These are phyloP conservation scores for Ambrosia trifida DNA, from an alignment of 129 eudicot species.

Conservation along the genomic window DNA sequence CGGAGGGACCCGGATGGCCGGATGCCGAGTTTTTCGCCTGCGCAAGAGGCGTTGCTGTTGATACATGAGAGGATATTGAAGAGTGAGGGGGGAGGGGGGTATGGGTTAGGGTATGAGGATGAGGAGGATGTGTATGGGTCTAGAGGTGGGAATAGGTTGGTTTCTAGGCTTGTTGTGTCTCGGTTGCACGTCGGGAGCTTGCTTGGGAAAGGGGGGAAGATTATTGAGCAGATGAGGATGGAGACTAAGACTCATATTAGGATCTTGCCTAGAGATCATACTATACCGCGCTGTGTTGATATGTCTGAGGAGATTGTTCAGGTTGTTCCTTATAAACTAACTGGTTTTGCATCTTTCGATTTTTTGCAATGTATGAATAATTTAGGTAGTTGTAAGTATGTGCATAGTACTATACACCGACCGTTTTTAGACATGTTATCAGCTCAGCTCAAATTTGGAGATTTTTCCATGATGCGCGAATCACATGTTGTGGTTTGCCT, in stretches of 20 bases:
- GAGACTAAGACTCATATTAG: constrained; percentile 97
- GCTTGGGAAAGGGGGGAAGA: constrained; percentile 97
- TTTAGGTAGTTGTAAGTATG: too few relatives aligned
- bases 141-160: constrained; percentile 59
- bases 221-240: constrained; percentile 96
- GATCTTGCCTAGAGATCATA: constrained; percentile 91
- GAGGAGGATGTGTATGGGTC: constrained; percentile 42
- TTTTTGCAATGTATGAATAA: too few relatives aligned
- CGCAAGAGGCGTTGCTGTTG: constrained; percentile 92
- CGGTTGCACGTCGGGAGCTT: constrained; percentile 93
- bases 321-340: constrained; percentile 38
- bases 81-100: constrained; percentile 55
- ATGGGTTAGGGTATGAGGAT: constrained; percentile 10
- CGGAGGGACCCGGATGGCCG: constrained; percentile 93
- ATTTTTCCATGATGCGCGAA: too few relatives aligned
- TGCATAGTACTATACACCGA: too few relatives aligned
- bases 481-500: too few relatives aligned
- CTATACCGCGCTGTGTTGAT: constrained; percentile 78
- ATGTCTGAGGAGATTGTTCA: constrained; percentile 98
- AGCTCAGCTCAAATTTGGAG: too few relatives aligned
- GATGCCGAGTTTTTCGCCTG: constrained; percentile 94
- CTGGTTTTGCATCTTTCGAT: too few relatives aligned
- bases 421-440: too few relatives aligned
- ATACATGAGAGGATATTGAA: constrained; percentile 94
- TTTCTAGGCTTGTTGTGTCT: constrained; percentile 83